These are phyloP conservation scores for Fusarium succisae DNA, from an alignment of 2,329 filamentous ascomycete species.

Conservation along the genomic window DNA sequence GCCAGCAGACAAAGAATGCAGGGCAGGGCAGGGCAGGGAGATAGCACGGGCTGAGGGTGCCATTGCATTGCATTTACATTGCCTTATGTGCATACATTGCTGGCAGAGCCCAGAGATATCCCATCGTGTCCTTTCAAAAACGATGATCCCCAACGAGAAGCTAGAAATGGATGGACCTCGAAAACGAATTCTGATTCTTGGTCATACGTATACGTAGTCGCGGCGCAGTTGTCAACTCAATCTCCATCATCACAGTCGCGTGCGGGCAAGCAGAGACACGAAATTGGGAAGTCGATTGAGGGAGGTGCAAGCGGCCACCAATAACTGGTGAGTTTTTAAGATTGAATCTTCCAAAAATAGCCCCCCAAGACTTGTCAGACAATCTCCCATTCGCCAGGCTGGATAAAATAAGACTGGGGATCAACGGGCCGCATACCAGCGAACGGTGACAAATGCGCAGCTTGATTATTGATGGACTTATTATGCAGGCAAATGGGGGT, in stretches of 20 bases:
- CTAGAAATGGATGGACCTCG: neutral
- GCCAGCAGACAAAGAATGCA: constrained; percentile 17
- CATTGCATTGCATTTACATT: too few species aligned
- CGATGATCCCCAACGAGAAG: constrained; percentile 1
- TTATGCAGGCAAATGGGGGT: neutral
- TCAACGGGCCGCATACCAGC: constrained; percentile 26
- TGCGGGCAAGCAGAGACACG: neutral
- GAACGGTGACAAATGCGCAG: constrained; percentile 12
- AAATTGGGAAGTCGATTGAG: neutral
- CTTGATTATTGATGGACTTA: neutral
- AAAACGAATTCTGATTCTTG: constrained; percentile 3
- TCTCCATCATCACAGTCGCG: neutral
- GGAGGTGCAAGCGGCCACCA: constrained; percentile 7
- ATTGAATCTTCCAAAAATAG: constrained; percentile 37
- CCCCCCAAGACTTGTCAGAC: constrained; percentile 13
- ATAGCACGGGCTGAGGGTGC: neutral
- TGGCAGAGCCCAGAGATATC: constrained; percentile 23
- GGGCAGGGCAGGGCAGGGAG: constrained; percentile 8
- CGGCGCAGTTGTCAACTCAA: neutral
- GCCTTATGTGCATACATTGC: neutral
- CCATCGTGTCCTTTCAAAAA: neutral
- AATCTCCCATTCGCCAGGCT: constrained; percentile 26
- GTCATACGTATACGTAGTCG: neutral
- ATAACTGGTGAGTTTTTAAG: constrained; percentile 28
- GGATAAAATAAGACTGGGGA: constrained; percentile 3